Conservation (phyloP, 345 rosid genomes). For the Sonneratia alba region DNA sequence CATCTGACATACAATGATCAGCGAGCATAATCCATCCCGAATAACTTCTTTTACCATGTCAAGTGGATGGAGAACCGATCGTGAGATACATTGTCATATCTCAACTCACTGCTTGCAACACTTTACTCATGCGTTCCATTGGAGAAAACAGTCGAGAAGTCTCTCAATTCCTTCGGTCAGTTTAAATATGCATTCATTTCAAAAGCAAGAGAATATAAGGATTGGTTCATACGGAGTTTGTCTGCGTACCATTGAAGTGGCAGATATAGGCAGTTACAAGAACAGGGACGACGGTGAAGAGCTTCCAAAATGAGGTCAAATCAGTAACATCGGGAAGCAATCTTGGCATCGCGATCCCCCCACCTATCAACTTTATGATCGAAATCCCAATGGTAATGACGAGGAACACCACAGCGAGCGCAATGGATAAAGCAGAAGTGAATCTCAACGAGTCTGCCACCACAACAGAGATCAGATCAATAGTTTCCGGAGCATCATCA, state of each 20-base stretch:
- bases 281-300: conserved; percentile 86
- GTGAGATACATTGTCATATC: too few species aligned
- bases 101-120: too few species aligned
- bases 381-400: conserved; percentile 63
- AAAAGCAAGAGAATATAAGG: neutral
- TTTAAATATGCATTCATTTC: neutral
- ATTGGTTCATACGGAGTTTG: neutral
- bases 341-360: conserved; percentile 67
- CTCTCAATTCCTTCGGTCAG: neutral
- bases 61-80: too few species aligned
- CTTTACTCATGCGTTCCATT: too few species aligned
- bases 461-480: neutral
- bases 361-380: conserved; percentile 44
- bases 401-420: conserved; percentile 70
- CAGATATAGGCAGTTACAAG: conserved; percentile 84
- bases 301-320: conserved; percentile 58
- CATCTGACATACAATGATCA: too few species aligned
- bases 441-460: conserved; percentile 78
- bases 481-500: neutral
- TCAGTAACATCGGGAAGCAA: conserved; percentile 61
- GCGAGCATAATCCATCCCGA: too few species aligned
- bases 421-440: conserved; percentile 81
- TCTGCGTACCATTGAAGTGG: conserved; percentile 62
- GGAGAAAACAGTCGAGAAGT: neutral
- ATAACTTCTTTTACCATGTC: too few species aligned